Evolutionary conservation across 2,329 filamentous ascomycete genomes (phyloP).

Genomic region (Podosphaera xanthii): DNA sequence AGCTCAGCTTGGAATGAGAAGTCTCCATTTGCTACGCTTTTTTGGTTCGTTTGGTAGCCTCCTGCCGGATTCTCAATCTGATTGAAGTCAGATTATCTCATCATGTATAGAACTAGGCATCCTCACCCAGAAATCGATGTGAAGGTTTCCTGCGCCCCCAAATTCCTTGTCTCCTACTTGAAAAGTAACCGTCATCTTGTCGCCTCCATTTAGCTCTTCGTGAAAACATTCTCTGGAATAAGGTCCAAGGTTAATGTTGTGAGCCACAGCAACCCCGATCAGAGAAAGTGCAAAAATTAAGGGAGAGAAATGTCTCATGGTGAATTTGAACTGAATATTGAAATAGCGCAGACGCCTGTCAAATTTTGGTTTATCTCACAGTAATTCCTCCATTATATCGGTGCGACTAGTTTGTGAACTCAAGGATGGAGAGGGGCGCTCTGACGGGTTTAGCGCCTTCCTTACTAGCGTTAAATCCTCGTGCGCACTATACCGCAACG

Average conservation of each 20-base stretch:
- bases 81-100: neutral
- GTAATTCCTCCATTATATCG: too few species aligned
- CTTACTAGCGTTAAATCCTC: neutral
- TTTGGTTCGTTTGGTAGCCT: conserved; percentile 58
- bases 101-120: neutral
- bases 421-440: neutral
- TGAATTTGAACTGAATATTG: neutral
- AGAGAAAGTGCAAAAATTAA: conserved; percentile 9
- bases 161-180: conserved; percentile 95
- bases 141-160: conserved; percentile 77
- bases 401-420: too few species aligned
- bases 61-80: conserved; percentile 59
- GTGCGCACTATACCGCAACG: neutral
- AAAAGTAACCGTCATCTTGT: conserved; percentile 97
- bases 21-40: conserved; percentile 69
- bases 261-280: conserved; percentile 40
- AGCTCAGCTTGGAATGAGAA: conserved; percentile 68
- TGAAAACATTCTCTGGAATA: conserved; percentile 96
- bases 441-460: neutral
- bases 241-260: conserved; percentile 88
- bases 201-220: conserved; percentile 75
- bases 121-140: conserved; percentile 93
- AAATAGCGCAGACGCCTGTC: neutral
- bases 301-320: conserved; percentile 16
- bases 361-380: too few species aligned